Evolutionary conservation across 1,284 basidiomycete genomes (phyloP), one percentile per base, ranked within the genome.

Genomic region (Coriolopsis trogii): DNA sequence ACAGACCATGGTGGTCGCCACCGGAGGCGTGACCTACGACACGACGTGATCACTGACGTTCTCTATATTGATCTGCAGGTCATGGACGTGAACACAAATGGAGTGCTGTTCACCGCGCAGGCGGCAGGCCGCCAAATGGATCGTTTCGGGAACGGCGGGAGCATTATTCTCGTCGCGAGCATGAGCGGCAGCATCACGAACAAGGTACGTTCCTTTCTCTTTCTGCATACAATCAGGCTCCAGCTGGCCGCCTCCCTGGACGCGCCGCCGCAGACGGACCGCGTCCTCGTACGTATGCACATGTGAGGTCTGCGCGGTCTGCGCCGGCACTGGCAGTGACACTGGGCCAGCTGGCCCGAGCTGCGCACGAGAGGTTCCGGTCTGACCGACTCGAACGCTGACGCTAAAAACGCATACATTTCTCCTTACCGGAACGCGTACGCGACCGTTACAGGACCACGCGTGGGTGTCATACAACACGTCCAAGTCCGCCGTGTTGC

Each of bases 171-270:
- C 57, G 85, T 94, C 60, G 92, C 89, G 20, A 92, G 89, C 53
- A 93, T 95, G 89, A 90, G 87, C 39, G 93, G 91, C 15, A 85
- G 84, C 46, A 85, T 94, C 59, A 90, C 90, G 46, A 93, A 93
- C 73, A 82, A 74, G 70, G 91, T 87, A 61, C 45, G 77, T 52
- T 9, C 10, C 34, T 12, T 30, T 38, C 30, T 36, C 29, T 45
- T 13, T 16, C 15, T 23, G 10, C 16, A 18, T 18, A 34, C 20
- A 5, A 21, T 34, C 28, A 20, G 15, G 21, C 37, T 16, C n/a
- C 8, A 23, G 23, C 26, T 28, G 39, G 3, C 29, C 20, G 23
- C 25, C 20, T 21, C 24, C 37, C 16, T 9, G 18, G 18, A 26
- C 15, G 31, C 41, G 13, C 26, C 41, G 28, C 16, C 41, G 28